phyloP scores from a whole-genome alignment of 495 filamentous ascomycete genomes.

The Bacidia rubella region DNA sequence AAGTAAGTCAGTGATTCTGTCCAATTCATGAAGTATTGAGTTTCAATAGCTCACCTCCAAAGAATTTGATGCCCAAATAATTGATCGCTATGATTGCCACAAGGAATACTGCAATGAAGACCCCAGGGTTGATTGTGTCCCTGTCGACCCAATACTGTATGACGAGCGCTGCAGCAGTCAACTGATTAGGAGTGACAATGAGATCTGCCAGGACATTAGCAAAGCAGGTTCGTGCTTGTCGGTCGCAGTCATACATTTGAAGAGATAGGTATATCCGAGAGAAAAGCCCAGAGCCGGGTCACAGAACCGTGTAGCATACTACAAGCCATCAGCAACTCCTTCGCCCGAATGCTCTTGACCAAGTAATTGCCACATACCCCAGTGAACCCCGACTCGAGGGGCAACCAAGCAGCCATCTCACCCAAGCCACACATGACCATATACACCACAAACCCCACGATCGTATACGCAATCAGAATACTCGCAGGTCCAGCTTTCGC shows the following conservation, averaged over 20 bases:
- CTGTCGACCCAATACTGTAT: slow-evolving; percentile 54
- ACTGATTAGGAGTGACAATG: slow-evolving; percentile 68
- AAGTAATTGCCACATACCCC: neutral
- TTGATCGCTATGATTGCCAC: slow-evolving; percentile 40
- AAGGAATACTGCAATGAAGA: slow-evolving; percentile 44
- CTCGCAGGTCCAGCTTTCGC: slow-evolving; percentile 46
- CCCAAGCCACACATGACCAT: slow-evolving; percentile 53
- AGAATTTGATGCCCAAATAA: slow-evolving; percentile 50
- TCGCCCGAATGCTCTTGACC: neutral
- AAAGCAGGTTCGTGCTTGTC: neutral
- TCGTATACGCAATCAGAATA: slow-evolving; percentile 55
- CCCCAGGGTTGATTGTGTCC: slow-evolving; percentile 32
- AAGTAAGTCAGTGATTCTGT: neutral
- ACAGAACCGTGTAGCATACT: slow-evolving; percentile 46
- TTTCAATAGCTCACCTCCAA: slow-evolving; percentile 31
- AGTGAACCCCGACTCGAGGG: slow-evolving; percentile 47
- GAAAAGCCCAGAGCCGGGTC: slow-evolving; percentile 58
- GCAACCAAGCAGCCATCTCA: slow-evolving; percentile 59
- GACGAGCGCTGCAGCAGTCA: slow-evolving; percentile 67
- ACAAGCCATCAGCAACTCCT: slow-evolving; percentile 11
- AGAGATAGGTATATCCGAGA: slow-evolving; percentile 50
- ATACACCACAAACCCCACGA: slow-evolving; percentile 50
- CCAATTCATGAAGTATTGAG: neutral
- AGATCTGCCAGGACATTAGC: neutral
- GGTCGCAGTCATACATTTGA: slow-evolving; percentile 37